Conservation (phyloP, 768 basidiomycete species). For the Lepiota brunneoincarnata region DNA sequence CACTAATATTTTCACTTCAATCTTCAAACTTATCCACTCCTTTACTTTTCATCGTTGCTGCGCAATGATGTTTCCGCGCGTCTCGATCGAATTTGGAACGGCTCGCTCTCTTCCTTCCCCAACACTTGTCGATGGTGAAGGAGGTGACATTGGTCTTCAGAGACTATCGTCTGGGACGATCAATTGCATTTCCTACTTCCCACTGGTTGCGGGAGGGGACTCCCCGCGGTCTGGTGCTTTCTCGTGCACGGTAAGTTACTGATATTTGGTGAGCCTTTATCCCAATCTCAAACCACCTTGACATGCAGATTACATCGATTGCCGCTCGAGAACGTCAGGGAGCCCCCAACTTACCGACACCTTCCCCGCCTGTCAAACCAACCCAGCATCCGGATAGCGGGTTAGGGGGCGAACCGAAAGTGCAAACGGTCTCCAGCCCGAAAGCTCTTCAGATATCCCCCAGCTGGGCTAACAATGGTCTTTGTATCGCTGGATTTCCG, state of each 20-base stretch:
- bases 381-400: background rate
- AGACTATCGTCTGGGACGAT: background rate
- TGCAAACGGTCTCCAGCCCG: background rate
- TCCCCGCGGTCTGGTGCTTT: background rate
- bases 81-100: conserved; percentile 10
- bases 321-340: background rate
- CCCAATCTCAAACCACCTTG: background rate
- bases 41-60: background rate
- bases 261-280: background rate
- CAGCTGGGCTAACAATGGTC: background rate
- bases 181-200: background rate
- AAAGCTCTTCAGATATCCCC: background rate
- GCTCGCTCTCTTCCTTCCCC: background rate
- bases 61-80: conserved; percentile 7
- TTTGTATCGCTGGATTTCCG: background rate
- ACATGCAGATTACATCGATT: background rate
- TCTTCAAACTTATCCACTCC: background rate
- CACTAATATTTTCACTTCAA: background rate
- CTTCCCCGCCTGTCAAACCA: background rate
- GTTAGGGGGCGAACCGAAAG: no score
- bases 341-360: background rate
- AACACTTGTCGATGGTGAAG: conserved; percentile 1
- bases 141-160: conserved; percentile 2
- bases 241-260: background rate
- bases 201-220: background rate